These are phyloP conservation scores for Hypoxylon sp. DNA, from an alignment of 2,329 filamentous ascomycete genomes.

Conservation along the genomic window DNA sequence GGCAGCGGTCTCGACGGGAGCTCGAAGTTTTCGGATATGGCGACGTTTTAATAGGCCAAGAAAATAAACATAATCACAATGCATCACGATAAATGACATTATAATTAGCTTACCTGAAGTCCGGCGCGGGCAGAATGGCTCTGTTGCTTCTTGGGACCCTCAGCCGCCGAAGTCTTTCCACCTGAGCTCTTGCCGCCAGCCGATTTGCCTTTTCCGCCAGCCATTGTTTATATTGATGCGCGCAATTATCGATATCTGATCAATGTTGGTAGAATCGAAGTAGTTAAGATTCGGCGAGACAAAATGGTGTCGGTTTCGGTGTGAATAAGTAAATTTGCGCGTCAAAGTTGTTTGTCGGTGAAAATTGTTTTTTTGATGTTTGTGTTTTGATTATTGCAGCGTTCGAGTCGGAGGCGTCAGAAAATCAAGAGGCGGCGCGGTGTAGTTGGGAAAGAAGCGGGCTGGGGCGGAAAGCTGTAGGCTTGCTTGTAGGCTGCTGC, in stretches of 20 bases:
- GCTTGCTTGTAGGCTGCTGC: conserved; percentile 4
- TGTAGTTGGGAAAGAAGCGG: conserved; percentile 36
- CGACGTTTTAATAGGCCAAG: conserved; percentile 33
- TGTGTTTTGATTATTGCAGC: conserved; percentile 47
- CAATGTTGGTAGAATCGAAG: conserved; percentile 19
- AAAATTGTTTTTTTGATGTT: conserved; percentile 52
- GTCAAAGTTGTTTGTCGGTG: conserved; percentile 46
- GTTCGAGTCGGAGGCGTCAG: conserved; percentile 41
- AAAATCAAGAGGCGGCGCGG: conserved; percentile 52
- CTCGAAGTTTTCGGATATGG: conserved; percentile 34
- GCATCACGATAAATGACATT: conserved; percentile 31
- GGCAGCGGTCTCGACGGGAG: conserved; percentile 32
- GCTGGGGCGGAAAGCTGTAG: conserved; percentile 26
- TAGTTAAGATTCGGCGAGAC: conserved; percentile 17
- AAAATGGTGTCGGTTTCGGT: conserved; percentile 31
- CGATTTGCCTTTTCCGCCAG: conserved; percentile 95
- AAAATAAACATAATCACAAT: conserved; percentile 42
- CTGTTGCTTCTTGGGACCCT: conserved; percentile 86
- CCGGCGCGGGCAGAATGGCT: conserved; percentile 97
- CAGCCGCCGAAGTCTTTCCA: conserved; percentile 62
- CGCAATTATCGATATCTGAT: conserved; percentile 40
- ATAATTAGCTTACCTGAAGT: conserved; percentile 82
- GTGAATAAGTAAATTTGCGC: conserved; percentile 47
- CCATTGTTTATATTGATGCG: conserved; percentile 63
- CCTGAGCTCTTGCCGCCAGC: conserved; percentile 77